These are phyloP conservation scores for Alternaria hordeiaustralica DNA, from an alignment of 2,329 filamentous ascomycete species.

Conservation along the genomic window DNA sequence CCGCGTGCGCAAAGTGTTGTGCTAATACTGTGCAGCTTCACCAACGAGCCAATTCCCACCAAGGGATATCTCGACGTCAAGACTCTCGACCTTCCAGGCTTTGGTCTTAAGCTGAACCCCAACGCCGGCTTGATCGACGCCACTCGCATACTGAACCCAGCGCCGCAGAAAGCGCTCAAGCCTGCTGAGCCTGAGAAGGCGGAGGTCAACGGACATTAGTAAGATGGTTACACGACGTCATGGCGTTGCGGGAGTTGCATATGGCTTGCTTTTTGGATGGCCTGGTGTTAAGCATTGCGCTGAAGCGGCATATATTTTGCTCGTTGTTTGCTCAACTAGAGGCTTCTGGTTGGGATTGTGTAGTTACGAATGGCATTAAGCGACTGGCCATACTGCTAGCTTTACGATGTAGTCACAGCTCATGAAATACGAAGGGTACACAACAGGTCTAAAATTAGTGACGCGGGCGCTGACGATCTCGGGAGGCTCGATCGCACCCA, in stretches of 20 bases:
- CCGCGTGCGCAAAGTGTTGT: not conserved
- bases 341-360: not conserved
- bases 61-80: slow-evolving; percentile 82
- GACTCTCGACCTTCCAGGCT: slow-evolving; percentile 86
- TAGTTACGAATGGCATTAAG: not conserved
- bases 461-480: slow-evolving; percentile 28
- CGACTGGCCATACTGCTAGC: not conserved
- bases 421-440: slow-evolving; percentile 6
- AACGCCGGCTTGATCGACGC: slow-evolving; percentile 80
- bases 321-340: not conserved
- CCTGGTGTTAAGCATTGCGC: slow-evolving; percentile 13
- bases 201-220: slow-evolving; percentile 28
- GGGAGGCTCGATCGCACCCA: slow-evolving; percentile 15
- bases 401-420: not conserved
- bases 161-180: slow-evolving; percentile 54
- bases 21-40: slow-evolving; percentile 6
- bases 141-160: slow-evolving; percentile 73
- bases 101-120: slow-evolving; percentile 86
- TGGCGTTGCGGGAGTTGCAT: slow-evolving; percentile 16
- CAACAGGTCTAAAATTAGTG: slow-evolving; percentile 36
- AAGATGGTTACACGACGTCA: slow-evolving; percentile 3
- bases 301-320: slow-evolving; percentile 1
- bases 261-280: slow-evolving; percentile 2
- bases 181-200: slow-evolving; percentile 29
- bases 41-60: slow-evolving; percentile 41